A percentile compares a stretch with the other conserved stretches of the same genome.
These are phyloP conservation scores for Ogataea paradorogensis DNA, from an alignment of 805 yeast species.

Conservation along the genomic window DNA sequence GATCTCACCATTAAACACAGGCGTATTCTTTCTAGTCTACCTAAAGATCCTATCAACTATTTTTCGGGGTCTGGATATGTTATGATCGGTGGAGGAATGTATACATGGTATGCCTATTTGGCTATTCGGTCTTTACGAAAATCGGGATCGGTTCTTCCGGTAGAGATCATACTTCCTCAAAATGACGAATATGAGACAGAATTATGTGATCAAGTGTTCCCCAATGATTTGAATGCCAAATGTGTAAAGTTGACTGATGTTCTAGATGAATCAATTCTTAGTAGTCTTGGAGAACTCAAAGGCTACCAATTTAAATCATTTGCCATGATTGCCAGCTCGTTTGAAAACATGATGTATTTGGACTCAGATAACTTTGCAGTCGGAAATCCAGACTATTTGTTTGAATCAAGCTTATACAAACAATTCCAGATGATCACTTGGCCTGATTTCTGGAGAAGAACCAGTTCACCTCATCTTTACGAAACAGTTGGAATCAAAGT, in stretches of 20 bases:
- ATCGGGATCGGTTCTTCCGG: conserved; percentile 41
- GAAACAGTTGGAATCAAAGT: conserved; percentile 32
- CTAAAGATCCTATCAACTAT: conserved; percentile 32
- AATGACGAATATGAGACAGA: conserved; percentile 38
- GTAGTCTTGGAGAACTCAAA: conserved; percentile 20
- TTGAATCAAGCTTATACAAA: conserved; percentile 41
- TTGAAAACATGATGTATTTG: conserved; percentile 42
- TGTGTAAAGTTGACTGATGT: conserved; percentile 40
- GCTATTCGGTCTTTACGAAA: conserved; percentile 41
- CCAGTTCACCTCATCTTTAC: conserved; percentile 61
- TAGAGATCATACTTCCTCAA: conserved; percentile 43
- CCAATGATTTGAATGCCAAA: conserved; percentile 37
- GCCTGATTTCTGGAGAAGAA: conserved; percentile 78
- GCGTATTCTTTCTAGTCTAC: conserved; percentile 44
- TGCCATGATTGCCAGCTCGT: conserved; percentile 44
- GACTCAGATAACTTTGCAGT: conserved; percentile 50
- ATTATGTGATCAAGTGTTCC: conserved; percentile 37
- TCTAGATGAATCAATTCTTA: conserved; percentile 28
- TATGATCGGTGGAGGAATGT: conserved; percentile 43
- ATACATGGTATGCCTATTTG: conserved; percentile 40
- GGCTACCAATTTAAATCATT: conserved; percentile 42
- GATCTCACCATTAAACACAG: conserved; percentile 48
- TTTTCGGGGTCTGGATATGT: conserved; percentile 35
- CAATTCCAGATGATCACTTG: conserved; percentile 57
- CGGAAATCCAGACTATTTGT: conserved; percentile 37